phyloP scores from a whole-genome alignment of 75 land plant genomes.

The Isoetes taiwanensis region DNA sequence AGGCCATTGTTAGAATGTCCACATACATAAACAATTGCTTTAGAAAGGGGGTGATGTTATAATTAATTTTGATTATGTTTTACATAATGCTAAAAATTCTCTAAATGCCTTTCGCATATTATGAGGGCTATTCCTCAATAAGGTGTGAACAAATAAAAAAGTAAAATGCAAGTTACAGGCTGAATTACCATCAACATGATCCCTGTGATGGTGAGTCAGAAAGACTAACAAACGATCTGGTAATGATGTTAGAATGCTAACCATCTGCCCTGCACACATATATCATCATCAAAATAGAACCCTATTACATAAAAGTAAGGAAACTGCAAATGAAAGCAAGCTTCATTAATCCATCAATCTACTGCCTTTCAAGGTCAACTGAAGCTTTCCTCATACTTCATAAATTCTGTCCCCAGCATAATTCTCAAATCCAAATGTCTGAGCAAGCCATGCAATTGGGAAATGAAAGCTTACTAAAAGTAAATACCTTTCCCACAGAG shows the following conservation, averaged over 20 bases:
- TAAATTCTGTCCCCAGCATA: too few relatives aligned
- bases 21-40: neutral
- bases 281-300: neutral
- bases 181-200: constrained; percentile 63
- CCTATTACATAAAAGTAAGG: neutral
- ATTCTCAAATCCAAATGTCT: too few relatives aligned
- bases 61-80: too few relatives aligned
- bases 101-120: too few relatives aligned
- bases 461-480: too few relatives aligned
- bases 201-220: constrained; percentile 80
- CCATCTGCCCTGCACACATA: constrained; percentile 38
- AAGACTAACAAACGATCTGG: constrained; percentile 63
- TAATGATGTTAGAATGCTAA: constrained; percentile 40
- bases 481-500: too few relatives aligned
- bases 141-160: neutral
- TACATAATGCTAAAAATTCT: too few relatives aligned
- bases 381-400: too few relatives aligned
- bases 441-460: too few relatives aligned
- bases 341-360: too few relatives aligned
- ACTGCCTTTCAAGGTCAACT: too few relatives aligned
- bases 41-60: too few relatives aligned
- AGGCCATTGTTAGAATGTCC: neutral
- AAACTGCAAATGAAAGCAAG: neutral
- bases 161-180: neutral
- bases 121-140: neutral